Conservation (phyloP, 176 grass and related monocot genomes). For the Thinopyrum elongatum region DNA sequence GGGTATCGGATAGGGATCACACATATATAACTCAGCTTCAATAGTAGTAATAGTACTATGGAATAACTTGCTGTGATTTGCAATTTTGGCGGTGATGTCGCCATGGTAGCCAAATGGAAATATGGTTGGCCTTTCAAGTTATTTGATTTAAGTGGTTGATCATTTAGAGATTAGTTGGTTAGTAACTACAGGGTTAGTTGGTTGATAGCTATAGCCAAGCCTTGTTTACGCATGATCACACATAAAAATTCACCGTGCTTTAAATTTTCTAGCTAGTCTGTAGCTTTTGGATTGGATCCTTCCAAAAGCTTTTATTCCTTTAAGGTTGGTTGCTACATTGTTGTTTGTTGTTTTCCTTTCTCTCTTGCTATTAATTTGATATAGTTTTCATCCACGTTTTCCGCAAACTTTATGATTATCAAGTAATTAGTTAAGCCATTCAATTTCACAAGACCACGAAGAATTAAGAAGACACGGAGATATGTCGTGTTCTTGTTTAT, state of each 20-base stretch:
- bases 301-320: neutral
- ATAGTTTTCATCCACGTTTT: neutral
- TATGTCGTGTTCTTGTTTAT: too few relatives aligned
- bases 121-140: neutral
- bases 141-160: neutral
- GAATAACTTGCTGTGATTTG: too few relatives aligned
- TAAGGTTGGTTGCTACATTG: neutral
- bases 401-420: neutral
- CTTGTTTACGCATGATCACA: slow-evolving; percentile 25
- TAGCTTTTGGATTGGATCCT: slow-evolving; percentile 6
- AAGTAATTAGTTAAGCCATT: neutral
- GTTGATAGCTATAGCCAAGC: slow-evolving; percentile 14
- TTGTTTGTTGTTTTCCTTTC: neutral
- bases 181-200: slow-evolving; percentile 11
- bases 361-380: neutral
- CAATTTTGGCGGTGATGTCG: too few relatives aligned
- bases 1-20: too few relatives aligned
- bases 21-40: too few relatives aligned
- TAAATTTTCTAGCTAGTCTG: neutral
- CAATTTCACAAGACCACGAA: too few relatives aligned
- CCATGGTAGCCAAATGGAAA: neutral
- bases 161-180: slow-evolving; percentile 12
- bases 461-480: too few relatives aligned
- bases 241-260: neutral
- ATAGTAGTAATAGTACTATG: too few relatives aligned